A percentile compares a stretch with the other conserved stretches of the same genome.
These are phyloP conservation scores for Pelagomonas calceolata DNA, from an alignment of 108 stramenopile genomes.

Conservation along the genomic window DNA sequence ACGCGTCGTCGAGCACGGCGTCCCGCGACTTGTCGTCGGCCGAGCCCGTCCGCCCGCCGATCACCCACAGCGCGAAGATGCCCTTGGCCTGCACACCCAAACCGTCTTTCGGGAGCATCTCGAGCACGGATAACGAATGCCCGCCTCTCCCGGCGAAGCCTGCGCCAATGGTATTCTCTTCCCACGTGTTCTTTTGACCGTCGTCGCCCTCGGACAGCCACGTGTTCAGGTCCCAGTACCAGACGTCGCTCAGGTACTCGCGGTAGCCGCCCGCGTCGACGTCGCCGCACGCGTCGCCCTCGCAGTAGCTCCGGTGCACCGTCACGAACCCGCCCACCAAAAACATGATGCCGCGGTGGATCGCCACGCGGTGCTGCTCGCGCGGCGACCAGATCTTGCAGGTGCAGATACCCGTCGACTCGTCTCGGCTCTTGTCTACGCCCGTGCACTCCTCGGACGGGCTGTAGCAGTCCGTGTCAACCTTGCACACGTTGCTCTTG, in stretches of 20 bases:
- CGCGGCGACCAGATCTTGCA: conserved; percentile 61
- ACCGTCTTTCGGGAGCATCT: not conserved
- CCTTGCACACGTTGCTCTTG: conserved; percentile 10
- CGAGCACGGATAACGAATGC: conserved; percentile 27
- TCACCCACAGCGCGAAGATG: conserved; percentile 27
- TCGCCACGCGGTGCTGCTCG: conserved; percentile 46
- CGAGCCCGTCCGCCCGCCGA: conserved; percentile 36
- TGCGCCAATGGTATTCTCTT: not conserved
- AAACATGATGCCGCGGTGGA: conserved; percentile 51
- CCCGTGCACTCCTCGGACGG: conserved; percentile 39
- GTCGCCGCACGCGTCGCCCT: conserved; percentile 51
- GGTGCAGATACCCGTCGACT: conserved; percentile 56
- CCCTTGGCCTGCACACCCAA: too few species aligned
- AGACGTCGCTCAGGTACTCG: conserved; percentile 54
- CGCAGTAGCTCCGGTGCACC: conserved; percentile 43
- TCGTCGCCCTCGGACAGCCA: not conserved
- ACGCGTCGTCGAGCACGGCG: conserved; percentile 53
- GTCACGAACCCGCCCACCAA: conserved; percentile 55
- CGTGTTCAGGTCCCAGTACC: conserved; percentile 44
- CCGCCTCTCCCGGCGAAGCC: conserved; percentile 17
- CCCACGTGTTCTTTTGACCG: not conserved
- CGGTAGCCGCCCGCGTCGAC: conserved; percentile 42
- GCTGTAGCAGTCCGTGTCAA: conserved; percentile 41
- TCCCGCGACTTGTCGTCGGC: conserved; percentile 16
- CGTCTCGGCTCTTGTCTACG: too few species aligned